Evolutionary conservation across 1,284 basidiomycete genomes (phyloP), one percentile per base, ranked within the genome.

Genomic region (Papiliotrema fonsecae): DNA sequence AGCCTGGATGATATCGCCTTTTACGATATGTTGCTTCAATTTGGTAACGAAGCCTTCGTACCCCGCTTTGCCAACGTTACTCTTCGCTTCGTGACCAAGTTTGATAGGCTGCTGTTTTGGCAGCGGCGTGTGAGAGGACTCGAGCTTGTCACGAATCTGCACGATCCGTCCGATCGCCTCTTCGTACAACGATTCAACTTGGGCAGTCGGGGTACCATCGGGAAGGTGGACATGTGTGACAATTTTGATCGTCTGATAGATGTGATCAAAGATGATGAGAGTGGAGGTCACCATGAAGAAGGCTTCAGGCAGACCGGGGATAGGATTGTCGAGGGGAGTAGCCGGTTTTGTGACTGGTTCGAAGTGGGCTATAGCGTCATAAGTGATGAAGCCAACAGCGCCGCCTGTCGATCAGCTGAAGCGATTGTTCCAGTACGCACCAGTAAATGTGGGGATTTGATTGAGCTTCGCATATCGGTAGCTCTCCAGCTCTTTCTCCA

Each of bases 1-100:
- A 2, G 96, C 96, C 74, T 99, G 96, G 64, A 99, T 98, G 66
- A 98, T 97, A 74, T 99, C 91, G 34, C 96, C 96, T 42, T 87
- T 86, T 52, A 97, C 79, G 50, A 99, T 97, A 67, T 92, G 89
- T 66, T 96, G 80, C 77, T 97, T 97, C 52, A 99, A 77, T 50
- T 80, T 82, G 34, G 91, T 92, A 18, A 99, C 96, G 64, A 96
- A 97, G 4, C 75, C 75, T 70, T 97, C 86, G 75, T 98, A 99
- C 0, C 96, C 96, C 31, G 78, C 81, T 72, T 91, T 88, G 18
- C 96, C 96, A 30, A 98, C 90, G 68, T 98, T 98, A 38, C 88
- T 92, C 18, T 85, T 79, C 2, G 83, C 79, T 61, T 87, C 79
- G 28, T 79, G 76, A n/a, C 85, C 85, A 5, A 73, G 62, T 19